Percentiles rank a stretch among this genome's conserved stretches.
phyloP scores from a whole-genome alignment of 768 basidiomycete genomes.

The Phylloporus rhodoxanthus region DNA sequence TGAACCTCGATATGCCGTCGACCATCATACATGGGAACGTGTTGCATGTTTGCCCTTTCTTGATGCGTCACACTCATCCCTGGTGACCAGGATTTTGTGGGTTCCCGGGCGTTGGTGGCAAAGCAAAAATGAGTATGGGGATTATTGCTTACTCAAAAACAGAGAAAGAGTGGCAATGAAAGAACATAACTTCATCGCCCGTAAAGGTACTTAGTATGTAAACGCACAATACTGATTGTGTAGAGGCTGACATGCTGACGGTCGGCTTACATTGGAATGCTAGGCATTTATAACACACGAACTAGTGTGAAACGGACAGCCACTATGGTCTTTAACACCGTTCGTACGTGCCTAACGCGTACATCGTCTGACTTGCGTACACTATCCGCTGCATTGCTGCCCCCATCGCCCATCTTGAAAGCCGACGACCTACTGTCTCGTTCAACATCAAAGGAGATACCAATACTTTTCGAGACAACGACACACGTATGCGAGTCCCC shows the following conservation, averaged over 20 bases:
- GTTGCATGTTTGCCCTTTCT: constrained; percentile 80
- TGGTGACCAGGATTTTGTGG: constrained; percentile 75
- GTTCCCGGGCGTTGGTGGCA: constrained; percentile 69
- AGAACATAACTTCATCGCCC: constrained; percentile 17
- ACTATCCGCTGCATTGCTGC: constrained; percentile 32
- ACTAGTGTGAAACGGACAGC: background rate
- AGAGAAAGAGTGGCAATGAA: constrained; percentile 30
- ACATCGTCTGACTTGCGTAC: constrained; percentile 40
- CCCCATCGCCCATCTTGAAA: constrained; percentile 43
- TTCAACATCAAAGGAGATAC: constrained; percentile 45
- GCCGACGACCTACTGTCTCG: constrained; percentile 33
- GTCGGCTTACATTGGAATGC: constrained; percentile 16
- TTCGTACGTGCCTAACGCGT: constrained; percentile 29
- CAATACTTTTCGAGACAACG: constrained; percentile 38
- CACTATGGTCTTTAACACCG: constrained; percentile 11
- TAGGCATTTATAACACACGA: constrained; percentile 5
- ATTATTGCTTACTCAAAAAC: constrained; percentile 84
- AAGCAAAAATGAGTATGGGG: constrained; percentile 69
- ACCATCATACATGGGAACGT: constrained; percentile 70
- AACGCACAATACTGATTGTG: constrained; percentile 1
- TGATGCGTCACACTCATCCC: constrained; percentile 67
- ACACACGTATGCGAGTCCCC: constrained; percentile 7
- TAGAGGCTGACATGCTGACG: constrained; percentile 18
- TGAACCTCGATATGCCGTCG: constrained; percentile 77
- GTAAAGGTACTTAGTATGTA: constrained; percentile 9